Evolutionary conservation across 371 early-diverging fungal genomes (phyloP).

Genomic region (Paramicrosporidium saccamoebae): DNA sequence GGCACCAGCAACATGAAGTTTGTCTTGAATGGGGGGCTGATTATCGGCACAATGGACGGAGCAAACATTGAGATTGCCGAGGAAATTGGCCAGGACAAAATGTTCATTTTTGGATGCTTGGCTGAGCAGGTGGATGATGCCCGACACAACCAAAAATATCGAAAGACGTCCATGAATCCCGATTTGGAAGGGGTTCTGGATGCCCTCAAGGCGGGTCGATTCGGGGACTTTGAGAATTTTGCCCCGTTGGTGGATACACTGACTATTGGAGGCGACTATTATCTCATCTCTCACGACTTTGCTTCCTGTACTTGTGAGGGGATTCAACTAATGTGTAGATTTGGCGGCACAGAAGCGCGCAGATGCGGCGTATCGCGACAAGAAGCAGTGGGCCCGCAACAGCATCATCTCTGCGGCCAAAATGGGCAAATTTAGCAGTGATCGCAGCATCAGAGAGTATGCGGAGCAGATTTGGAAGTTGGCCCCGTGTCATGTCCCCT

Average conservation of each 20-base stretch:
- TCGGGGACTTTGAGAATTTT: conserved; percentile 36
- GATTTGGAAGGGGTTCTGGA: conserved; percentile 32
- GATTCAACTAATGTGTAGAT: conserved; percentile 7
- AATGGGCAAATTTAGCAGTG: conserved; percentile 64
- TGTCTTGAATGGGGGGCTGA: conserved; percentile 71
- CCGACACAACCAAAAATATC: conserved; percentile 43
- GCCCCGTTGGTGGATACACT: conserved; percentile 33
- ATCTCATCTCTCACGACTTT: conserved; percentile 55
- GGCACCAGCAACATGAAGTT: conserved; percentile 93
- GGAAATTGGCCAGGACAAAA: conserved; percentile 68
- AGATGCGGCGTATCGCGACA: conserved; percentile 36
- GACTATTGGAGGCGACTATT: conserved; percentile 43
- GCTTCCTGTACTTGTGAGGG: too few relatives aligned
- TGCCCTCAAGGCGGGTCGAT: conserved; percentile 26
- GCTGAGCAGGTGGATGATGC: conserved; percentile 59
- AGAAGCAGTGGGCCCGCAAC: conserved; percentile 33
- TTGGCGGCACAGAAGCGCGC: conserved; percentile 28
- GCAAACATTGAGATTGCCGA: conserved; percentile 81
- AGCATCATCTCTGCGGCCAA: conserved; percentile 49
- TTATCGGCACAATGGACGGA: conserved; percentile 49
- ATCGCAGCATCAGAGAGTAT: conserved; percentile 45
- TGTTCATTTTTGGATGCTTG: conserved; percentile 57
- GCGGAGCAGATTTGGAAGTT: conserved; percentile 51
- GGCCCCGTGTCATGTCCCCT: conserved; percentile 8
- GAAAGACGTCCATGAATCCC: conserved; percentile 23